phyloP scores from a whole-genome alignment of 805 yeast genomes.

The Yamadazyma kitorensis region DNA sequence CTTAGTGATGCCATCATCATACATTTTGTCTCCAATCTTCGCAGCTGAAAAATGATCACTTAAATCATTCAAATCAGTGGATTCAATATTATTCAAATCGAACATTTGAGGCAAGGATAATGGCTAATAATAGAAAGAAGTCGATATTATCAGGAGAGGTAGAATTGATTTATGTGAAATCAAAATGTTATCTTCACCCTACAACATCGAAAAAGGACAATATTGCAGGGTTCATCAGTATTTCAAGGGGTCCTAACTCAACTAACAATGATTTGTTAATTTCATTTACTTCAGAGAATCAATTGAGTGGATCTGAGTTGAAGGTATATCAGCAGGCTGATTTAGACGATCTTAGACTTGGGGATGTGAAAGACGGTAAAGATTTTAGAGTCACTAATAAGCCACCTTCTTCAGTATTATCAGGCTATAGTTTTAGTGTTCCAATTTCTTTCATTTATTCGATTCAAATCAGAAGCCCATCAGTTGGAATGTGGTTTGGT shows the following conservation, averaged over 20 bases:
- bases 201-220: conserved; percentile 71
- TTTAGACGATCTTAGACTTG: conserved; percentile 25
- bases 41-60: too few species aligned
- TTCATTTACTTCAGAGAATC: conserved; percentile 66
- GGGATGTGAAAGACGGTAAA: conserved; percentile 16
- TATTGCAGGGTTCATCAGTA: conserved; percentile 70
- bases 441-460: conserved; percentile 64
- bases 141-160: conserved; percentile 30
- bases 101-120: too few species aligned
- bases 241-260: conserved; percentile 52
- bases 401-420: conserved; percentile 50
- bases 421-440: conserved; percentile 69
- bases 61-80: too few species aligned
- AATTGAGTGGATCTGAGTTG: conserved; percentile 44
- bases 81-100: too few species aligned
- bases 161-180: conserved; percentile 52
- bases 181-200: conserved; percentile 84
- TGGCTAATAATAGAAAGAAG: conserved; percentile 3
- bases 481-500: conserved; percentile 90
- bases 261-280: conserved; percentile 56
- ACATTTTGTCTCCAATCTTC: too few species aligned
- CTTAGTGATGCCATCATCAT: too few species aligned
- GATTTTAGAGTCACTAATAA: conserved; percentile 36
- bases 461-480: conserved; percentile 79
- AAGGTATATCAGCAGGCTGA: conserved; percentile 51